Evolutionary conservation across 495 filamentous ascomycete species (phyloP).

Genomic region (Penicillium turbatum): DNA sequence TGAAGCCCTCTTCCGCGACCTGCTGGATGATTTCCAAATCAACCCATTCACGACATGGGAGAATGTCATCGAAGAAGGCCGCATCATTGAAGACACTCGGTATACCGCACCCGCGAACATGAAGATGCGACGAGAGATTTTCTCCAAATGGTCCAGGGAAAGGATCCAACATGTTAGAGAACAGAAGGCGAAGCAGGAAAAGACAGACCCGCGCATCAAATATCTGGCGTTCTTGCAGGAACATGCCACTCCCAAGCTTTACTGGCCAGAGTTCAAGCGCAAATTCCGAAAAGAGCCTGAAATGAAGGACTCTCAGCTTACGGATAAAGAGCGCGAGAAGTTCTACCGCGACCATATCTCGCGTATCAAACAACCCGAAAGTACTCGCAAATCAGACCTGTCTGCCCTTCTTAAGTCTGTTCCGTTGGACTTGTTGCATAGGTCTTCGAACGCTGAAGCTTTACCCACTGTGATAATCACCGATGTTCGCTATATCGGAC

Average conservation of each 20-base stretch:
- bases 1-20: constrained; percentile 72
- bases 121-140: constrained; percentile 74
- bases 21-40: constrained; percentile 75
- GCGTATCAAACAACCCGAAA: constrained; percentile 69
- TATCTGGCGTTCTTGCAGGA: constrained; percentile 80
- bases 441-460: constrained; percentile 54
- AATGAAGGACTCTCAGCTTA: constrained; percentile 72
- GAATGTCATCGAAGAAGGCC: constrained; percentile 73
- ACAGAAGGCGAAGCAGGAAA: constrained; percentile 69
- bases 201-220: constrained; percentile 77
- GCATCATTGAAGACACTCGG: constrained; percentile 76
- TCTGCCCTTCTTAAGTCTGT: constrained; percentile 67
- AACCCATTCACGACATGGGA: constrained; percentile 94
- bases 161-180: constrained; percentile 67
- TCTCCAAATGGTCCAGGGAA: constrained; percentile 72
- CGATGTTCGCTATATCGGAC: constrained; percentile 78
- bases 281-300: constrained; percentile 78
- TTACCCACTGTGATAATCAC: constrained; percentile 66
- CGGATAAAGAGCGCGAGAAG: constrained; percentile 87
- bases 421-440: constrained; percentile 62
- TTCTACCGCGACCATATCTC: constrained; percentile 84
- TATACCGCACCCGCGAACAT: constrained; percentile 80
- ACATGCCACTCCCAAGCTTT: constrained; percentile 80
- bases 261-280: constrained; percentile 93
- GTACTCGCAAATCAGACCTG: constrained; percentile 73